phyloP scores from a whole-genome alignment of 2,329 filamentous ascomycete species.

The Truncatella angustata region DNA sequence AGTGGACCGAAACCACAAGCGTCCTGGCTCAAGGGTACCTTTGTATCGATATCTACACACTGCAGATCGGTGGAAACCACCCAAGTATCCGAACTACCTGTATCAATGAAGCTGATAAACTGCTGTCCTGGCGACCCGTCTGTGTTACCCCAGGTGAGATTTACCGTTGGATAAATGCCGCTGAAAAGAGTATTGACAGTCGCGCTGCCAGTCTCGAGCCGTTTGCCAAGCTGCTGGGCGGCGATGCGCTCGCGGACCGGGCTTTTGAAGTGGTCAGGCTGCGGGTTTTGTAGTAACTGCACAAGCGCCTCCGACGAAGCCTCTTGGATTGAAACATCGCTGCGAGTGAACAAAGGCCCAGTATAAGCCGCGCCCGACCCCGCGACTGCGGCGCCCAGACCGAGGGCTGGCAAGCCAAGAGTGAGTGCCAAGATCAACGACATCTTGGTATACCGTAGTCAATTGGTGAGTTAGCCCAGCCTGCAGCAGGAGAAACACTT shows the following conservation, averaged over 20 bases:
- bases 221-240: background rate
- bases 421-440: background rate
- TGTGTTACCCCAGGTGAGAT: conserved; percentile 18
- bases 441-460: conserved; percentile 5
- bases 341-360: background rate
- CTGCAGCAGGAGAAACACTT: too few relatives aligned
- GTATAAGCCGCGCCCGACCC: background rate
- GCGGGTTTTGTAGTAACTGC: background rate
- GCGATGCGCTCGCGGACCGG: conserved; percentile 4
- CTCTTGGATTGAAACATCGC: conserved; percentile 8
- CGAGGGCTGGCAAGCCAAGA: conserved; percentile 1
- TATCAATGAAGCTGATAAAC: conserved; percentile 17
- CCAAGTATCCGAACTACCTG: conserved; percentile 9
- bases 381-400: background rate
- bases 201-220: background rate
- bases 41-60: conserved; percentile 9
- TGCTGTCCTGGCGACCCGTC: conserved; percentile 13
- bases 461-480: too few relatives aligned
- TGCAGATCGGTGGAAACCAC: conserved; percentile 6
- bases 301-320: background rate
- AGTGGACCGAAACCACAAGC: conserved; percentile 17
- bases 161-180: conserved; percentile 16
- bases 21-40: conserved; percentile 10
- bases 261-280: conserved; percentile 3
- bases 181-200: conserved; percentile 16